Conservation (phyloP, 2,329 filamentous ascomycete species). For the Pyrenophora tritici-repentis region DNA sequence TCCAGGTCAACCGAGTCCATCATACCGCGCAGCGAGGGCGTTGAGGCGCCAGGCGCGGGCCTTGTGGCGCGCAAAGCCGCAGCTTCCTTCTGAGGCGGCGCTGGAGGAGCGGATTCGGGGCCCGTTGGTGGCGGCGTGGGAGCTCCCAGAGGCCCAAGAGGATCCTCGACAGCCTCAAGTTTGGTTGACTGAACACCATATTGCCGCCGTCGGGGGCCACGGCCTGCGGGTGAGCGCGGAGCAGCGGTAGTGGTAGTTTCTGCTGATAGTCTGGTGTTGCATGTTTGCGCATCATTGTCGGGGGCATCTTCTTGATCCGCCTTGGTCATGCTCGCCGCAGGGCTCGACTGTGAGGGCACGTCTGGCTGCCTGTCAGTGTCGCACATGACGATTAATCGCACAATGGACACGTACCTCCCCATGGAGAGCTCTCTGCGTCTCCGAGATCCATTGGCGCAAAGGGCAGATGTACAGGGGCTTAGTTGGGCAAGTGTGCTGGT, state of each 20-base stretch:
- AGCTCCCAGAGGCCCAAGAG: constrained; percentile 76
- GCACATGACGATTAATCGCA: neutral
- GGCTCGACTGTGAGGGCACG: constrained; percentile 53
- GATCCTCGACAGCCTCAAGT: constrained; percentile 76
- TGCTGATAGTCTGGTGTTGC: constrained; percentile 24
- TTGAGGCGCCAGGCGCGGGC: constrained; percentile 59
- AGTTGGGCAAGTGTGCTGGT: constrained; percentile 13
- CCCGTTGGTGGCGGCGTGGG: constrained; percentile 58
- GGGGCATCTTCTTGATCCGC: constrained; percentile 43
- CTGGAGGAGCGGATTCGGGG: constrained; percentile 69
- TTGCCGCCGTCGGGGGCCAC: constrained; percentile 60
- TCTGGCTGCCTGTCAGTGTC: constrained; percentile 43
- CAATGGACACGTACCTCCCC: constrained; percentile 44
- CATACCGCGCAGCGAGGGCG: constrained; percentile 56
- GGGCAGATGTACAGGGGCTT: constrained; percentile 10
- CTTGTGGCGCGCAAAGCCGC: constrained; percentile 56
- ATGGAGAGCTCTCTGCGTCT: constrained; percentile 50
- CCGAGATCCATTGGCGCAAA: constrained; percentile 48
- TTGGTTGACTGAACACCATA: constrained; percentile 76
- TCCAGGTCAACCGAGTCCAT: constrained; percentile 73
- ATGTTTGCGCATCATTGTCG: constrained; percentile 30
- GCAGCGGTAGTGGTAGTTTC: constrained; percentile 43
- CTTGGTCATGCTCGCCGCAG: constrained; percentile 48
- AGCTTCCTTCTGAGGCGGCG: constrained; percentile 65
- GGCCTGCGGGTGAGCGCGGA: constrained; percentile 54